Conservation (phyloP, 805 yeast genomes). For the Jamesozyma piceae region DNA sequence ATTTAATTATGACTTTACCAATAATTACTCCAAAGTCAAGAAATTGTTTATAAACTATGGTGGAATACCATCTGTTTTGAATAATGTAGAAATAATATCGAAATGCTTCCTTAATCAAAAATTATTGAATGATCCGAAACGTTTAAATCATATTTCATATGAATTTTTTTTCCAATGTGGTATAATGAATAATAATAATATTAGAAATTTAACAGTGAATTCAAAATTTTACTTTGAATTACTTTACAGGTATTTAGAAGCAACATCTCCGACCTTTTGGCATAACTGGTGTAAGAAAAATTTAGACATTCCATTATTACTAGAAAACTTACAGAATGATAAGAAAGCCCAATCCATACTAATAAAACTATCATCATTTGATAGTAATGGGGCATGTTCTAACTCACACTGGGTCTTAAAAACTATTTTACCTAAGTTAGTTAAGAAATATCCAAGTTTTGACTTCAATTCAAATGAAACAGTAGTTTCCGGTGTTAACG, state of each 20-base stretch:
- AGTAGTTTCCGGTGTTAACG: background rate
- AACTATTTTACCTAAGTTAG: constrained; percentile 8
- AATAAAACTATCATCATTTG: constrained; percentile 16
- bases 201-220: constrained; percentile 8
- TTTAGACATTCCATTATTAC: constrained; percentile 9
- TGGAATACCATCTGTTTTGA: constrained; percentile 17
- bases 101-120: constrained; percentile 1
- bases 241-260: constrained; percentile 16
- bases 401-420: constrained; percentile 14
- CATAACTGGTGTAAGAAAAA: constrained; percentile 21
- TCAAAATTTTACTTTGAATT: constrained; percentile 14
- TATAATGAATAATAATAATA: constrained; percentile 13
- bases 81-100: constrained; percentile 5
- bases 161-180: constrained; percentile 20
- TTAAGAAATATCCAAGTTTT: background rate
- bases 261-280: constrained; percentile 19
- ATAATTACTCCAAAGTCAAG: constrained; percentile 16
- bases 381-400: background rate
- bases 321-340: constrained; percentile 5
- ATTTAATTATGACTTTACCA: constrained; percentile 17
- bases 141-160: background rate
- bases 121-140: background rate
- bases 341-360: constrained; percentile 20
- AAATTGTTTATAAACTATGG: constrained; percentile 19
- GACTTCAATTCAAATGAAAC: constrained; percentile 2